A percentile compares a stretch with the other conserved stretches of the same genome.
Conservation (phyloP, 805 yeast genomes). For the Candida golubevii region DNA sequence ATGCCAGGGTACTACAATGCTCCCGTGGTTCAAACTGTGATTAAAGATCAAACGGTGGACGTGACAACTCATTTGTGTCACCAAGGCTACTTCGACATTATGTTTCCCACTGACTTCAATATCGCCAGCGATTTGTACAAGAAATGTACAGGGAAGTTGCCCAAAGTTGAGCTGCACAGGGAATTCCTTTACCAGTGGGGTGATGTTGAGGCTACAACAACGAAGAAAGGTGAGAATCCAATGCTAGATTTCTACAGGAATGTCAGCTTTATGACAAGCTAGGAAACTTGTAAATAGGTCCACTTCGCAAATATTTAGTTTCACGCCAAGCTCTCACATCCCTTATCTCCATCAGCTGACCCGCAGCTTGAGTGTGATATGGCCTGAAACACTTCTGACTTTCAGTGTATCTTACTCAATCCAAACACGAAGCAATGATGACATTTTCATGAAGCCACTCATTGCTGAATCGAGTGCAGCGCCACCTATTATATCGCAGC, state of each 20-base stretch:
- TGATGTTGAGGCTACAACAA: constrained; percentile 59
- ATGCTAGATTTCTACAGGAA: constrained; percentile 74
- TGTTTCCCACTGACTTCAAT: constrained; percentile 79
- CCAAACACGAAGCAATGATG: constrained; percentile 1
- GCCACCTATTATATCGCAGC: neutral
- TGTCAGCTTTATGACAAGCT: constrained; percentile 61
- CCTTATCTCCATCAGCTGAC: no score
- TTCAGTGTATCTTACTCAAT: neutral
- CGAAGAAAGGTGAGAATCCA: constrained; percentile 79
- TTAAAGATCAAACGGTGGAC: constrained; percentile 63
- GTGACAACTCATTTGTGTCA: constrained; percentile 73
- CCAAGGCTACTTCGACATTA: constrained; percentile 82
- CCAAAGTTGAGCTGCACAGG: constrained; percentile 52
- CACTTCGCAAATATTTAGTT: no score
- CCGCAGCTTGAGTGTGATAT: no score
- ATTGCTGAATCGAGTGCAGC: constrained; percentile 1
- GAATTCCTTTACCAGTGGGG: constrained; percentile 71
- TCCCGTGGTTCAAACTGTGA: constrained; percentile 78
- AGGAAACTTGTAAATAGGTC: neutral
- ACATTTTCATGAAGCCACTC: constrained; percentile 1
- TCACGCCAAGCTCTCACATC: no score
- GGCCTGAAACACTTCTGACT: neutral
- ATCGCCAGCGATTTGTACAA: constrained; percentile 58
- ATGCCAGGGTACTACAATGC: constrained; percentile 55
- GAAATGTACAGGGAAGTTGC: constrained; percentile 57